Evolutionary conservation across 176 grass and related monocot genomes (phyloP).

Genomic region (Musa beccarii): DNA sequence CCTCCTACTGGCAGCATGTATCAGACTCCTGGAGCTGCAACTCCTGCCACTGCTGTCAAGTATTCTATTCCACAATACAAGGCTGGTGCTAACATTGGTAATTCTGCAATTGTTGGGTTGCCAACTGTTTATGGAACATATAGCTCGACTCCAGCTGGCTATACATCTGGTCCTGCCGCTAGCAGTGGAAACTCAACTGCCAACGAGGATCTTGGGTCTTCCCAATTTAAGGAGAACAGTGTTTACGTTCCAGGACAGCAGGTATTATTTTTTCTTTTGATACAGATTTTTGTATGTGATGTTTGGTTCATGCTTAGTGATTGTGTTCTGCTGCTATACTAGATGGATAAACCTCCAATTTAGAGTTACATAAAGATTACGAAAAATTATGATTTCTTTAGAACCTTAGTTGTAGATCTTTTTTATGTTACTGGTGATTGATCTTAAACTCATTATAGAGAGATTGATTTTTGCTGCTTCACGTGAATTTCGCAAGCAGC

Average conservation of each 20-base stretch:
- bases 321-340: neutral
- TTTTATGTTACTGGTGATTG: too few relatives aligned
- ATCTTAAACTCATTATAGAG: too few relatives aligned
- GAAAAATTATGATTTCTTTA: too few relatives aligned
- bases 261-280: conserved; percentile 21
- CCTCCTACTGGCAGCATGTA: conserved; percentile 59
- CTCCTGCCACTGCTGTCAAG: conserved; percentile 43
- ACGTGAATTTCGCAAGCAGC: too few relatives aligned
- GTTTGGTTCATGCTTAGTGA: neutral
- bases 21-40: conserved; percentile 33
- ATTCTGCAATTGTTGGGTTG: conserved; percentile 40
- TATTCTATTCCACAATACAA: conserved; percentile 56
- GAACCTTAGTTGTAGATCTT: too few relatives aligned
- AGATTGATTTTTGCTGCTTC: too few relatives aligned
- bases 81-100: conserved; percentile 50
- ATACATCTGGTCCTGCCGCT: conserved; percentile 30
- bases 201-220: conserved; percentile 41
- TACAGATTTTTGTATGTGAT: neutral
- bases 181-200: conserved; percentile 44
- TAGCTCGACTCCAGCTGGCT: conserved; percentile 49
- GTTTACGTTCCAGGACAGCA: conserved; percentile 63
- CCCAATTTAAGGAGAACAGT: conserved; percentile 78
- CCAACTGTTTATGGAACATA: conserved; percentile 52
- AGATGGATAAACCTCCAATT: neutral
- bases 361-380: too few relatives aligned